These are phyloP conservation scores for Amoebophrya sp. DNA, from an alignment of 169 alveolate species.

Conservation along the genomic window DNA sequence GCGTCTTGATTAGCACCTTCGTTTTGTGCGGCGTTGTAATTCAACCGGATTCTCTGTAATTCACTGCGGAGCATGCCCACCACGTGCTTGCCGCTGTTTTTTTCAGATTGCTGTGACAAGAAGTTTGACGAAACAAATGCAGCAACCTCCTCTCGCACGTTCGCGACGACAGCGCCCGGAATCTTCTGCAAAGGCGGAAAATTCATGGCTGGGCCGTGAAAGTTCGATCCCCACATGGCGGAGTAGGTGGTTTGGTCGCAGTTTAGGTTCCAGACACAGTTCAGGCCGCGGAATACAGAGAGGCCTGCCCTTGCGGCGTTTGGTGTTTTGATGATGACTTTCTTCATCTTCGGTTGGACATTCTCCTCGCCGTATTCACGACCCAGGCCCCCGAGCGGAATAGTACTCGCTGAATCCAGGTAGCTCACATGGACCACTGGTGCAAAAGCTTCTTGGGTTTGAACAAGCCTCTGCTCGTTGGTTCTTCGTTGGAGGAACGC, in stretches of 20 bases:
- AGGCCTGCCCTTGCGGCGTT: no score
- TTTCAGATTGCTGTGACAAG: neutral
- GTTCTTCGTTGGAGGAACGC: no score
- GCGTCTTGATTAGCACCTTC: no score
- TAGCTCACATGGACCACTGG: no score
- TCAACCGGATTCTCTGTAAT: neutral
- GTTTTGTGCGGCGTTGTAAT: neutral
- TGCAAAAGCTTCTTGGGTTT: no score
- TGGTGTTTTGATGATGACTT: no score
- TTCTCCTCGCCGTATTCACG: no score
- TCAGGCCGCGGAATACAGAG: neutral
- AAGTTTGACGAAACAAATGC: neutral
- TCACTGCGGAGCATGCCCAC: neutral
- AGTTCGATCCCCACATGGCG: neutral
- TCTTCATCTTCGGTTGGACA: no score
- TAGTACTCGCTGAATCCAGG: no score
- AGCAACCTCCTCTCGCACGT: neutral
- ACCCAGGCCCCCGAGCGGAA: no score
- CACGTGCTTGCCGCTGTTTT: neutral
- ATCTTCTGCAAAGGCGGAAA: neutral
- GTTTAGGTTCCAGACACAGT: neutral
- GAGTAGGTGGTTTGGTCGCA: neutral
- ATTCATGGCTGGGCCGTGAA: neutral
- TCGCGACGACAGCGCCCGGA: neutral
- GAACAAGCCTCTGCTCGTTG: no score